Base-by-base conservation (phyloP, 2,329 filamentous ascomycete genomes). In the Trichoderma lentiforme region DNA sequence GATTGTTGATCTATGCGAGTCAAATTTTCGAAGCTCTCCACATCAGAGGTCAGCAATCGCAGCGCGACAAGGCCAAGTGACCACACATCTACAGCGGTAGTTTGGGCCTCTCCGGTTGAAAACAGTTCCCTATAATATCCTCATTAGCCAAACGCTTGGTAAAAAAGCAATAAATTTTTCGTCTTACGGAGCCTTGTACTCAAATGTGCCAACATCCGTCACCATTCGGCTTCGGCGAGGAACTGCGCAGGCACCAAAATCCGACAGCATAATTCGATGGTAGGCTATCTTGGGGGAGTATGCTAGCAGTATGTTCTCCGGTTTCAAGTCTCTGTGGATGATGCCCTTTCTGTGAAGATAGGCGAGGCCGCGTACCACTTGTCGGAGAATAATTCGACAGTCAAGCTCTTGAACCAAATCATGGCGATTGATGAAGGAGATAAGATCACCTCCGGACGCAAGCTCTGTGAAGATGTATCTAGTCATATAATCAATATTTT, bases 391-490 rank as follows among this genome's bases (percentile, higher is more conserved):
- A 74, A 84, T 76, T 78, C 83, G 75, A 11, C 81, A 78, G n/a
- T 85, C 82, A 21, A 83, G 76, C 72, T 87, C 85, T 1, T 76
- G 74, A 30, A 86, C 76, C 0, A 51, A 58, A 4, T 77, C 77
- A 51, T 81, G 80, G 26, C 81, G 80, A 58, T 80, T 74, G 11
- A 86, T 76, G 21, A 87, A 84, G 0, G 86, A 88, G 77, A 84
- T 85, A 3, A 88, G 77, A 73, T 89, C 87, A 0, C 87, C 87
- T 0, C 88, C 84, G 5, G 84, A 82, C 0, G 88, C 88, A 43
- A 90, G 81, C 65, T 90, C 87, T 1, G 84, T 87, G 72, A 90
- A 89, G 0, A 86, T 85, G 72, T 87, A 89, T 39, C 86, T 88
- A 14, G 5, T 57, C n/a, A 28, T 28, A 11, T 21, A 14, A 58